Base-by-base conservation (phyloP, 140 eudicot species). In the Senecio squalidus region DNA sequence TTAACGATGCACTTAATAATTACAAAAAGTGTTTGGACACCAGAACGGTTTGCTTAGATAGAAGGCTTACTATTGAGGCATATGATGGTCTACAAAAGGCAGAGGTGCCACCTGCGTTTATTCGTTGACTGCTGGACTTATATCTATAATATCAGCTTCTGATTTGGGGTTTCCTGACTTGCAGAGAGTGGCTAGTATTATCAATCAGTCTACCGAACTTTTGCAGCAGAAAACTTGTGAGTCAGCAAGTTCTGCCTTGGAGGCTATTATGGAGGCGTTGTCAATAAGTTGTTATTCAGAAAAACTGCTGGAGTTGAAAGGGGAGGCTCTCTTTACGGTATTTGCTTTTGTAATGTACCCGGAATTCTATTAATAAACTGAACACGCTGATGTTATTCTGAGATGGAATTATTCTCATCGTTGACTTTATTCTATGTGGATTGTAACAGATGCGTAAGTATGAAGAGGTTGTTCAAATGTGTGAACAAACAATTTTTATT, bases 261-360 rank as follows among this genome's bases (percentile, higher is more conserved):
- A 27, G 57, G 58, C 67, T 40, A 70, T 83, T 58, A 36, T 5
- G 7, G 91, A 83, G 66, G 96, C 80, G 45, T 71, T 86, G 64
- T 62, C 82, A 31, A 76, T 83, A 55, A 78, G 98, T 60, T 51
- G 60, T 57, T 81, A 78, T 53, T 86, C 98, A 0, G 98, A 91
- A 57, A 81, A 73, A 61, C 73, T 91, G 44, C 83, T 83, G 69
- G 77, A 91, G 72, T 66, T 91, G 84, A 78, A 79, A 70, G 96
- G 88, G 65, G 84, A 86, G 75, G 86, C 96, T 62, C 81, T 81
- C 31, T 78, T 76, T 70, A 52, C 41, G 82, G 98, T 86, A 56
- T 64, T 79, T 76, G 47, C 27, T n/a, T 55, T 36, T 15, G 22
- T 27, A 30, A 49, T 33, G 73, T 20, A 15, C n/a, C 48, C n/a